Evolutionary conservation across 306 rosid genomes (phyloP).

Genomic region (Geum urbanum): DNA sequence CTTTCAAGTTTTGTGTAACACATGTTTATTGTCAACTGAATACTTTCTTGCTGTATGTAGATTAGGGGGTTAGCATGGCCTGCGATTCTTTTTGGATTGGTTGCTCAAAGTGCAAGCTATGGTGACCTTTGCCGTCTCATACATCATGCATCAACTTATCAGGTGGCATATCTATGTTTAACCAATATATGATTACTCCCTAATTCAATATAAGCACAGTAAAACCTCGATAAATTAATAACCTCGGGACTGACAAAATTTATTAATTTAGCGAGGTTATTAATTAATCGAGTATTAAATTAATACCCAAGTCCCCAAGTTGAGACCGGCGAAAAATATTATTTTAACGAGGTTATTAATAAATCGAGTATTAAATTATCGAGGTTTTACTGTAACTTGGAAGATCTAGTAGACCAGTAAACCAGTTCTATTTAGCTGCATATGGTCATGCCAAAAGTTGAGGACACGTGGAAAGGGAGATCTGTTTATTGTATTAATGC

Average conservation of each 20-base stretch:
- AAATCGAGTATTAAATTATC: too few species aligned
- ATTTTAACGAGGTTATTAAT: too few species aligned
- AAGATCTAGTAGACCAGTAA: background rate
- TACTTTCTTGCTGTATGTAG: constrained; percentile 25
- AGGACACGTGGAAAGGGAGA: background rate
- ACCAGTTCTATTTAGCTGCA: background rate
- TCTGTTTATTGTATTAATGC: background rate
- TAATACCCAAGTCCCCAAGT: too few species aligned
- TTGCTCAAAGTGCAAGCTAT: constrained; percentile 71
- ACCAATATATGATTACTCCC: background rate
- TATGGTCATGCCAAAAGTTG: background rate
- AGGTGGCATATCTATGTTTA: background rate
- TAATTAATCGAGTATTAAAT: too few species aligned
- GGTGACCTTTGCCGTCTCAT: constrained; percentile 15
- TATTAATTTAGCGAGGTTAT: too few species aligned
- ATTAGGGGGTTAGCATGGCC: constrained; percentile 75
- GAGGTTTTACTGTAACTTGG: too few species aligned
- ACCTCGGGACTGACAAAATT: too few species aligned
- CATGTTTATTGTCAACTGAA: background rate
- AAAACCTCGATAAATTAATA: too few species aligned
- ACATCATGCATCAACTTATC: constrained; percentile 4
- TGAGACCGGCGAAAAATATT: too few species aligned
- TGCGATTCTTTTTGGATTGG: constrained; percentile 64
- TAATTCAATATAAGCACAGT: background rate
- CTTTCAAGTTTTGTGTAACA: background rate